These are phyloP conservation scores for Penicillium sp. DNA, from an alignment of 2,329 filamentous ascomycete genomes.

Conservation along the genomic window DNA sequence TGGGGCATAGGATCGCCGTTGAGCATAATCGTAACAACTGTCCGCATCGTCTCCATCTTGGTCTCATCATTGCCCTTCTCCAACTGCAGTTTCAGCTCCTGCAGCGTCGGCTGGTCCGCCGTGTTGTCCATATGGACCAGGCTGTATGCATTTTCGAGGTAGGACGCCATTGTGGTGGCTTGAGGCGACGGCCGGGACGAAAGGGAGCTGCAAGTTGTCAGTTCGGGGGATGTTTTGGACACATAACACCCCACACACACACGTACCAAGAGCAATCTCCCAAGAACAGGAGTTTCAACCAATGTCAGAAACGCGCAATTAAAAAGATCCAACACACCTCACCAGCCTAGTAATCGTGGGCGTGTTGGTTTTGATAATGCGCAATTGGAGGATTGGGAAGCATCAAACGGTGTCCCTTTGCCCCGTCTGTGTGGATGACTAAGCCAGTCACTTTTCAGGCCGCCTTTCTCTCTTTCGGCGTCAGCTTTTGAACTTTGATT, in stretches of 20 bases:
- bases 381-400: conserved; percentile 29
- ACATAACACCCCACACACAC: conserved; percentile 14
- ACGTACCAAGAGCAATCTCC: conserved; percentile 31
- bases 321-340: conserved; percentile 34
- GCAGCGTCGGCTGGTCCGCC: conserved; percentile 81
- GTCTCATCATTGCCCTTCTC: conserved; percentile 91
- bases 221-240: conserved; percentile 31
- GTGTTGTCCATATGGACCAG: conserved; percentile 97
- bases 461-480: conserved; percentile 8
- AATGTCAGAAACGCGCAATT: conserved; percentile 25
- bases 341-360: conserved; percentile 37
- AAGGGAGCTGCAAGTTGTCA: conserved; percentile 35
- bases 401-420: conserved; percentile 43
- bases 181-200: conserved; percentile 25
- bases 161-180: conserved; percentile 73
- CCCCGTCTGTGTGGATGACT: conserved; percentile 45
- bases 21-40: conserved; percentile 93
- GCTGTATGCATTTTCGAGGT: conserved; percentile 92
- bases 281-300: conserved; percentile 16
- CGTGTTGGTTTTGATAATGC: conserved; percentile 26
- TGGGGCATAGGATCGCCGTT: conserved; percentile 95
- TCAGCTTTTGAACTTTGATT: conserved; percentile 1
- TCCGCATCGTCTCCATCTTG: conserved; percentile 95
- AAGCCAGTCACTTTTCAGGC: conserved; percentile 32
- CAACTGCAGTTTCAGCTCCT: conserved; percentile 86